These are phyloP conservation scores for Ophiostoma piceae DNA, from an alignment of 2,329 filamentous ascomycete species.

Conservation along the genomic window DNA sequence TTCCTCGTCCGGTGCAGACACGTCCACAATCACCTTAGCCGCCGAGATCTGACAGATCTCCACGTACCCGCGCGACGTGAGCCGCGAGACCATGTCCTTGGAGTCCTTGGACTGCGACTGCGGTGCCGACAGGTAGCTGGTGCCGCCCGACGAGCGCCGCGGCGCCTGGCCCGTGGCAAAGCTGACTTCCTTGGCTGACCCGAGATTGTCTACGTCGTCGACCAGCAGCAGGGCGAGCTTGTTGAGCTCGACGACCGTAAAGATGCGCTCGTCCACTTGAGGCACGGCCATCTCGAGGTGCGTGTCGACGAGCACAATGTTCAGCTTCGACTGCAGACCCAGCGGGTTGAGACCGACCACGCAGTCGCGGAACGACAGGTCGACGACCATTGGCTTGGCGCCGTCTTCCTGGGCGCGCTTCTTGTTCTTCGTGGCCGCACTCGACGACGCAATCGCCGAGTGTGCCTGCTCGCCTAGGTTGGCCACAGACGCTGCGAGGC, in stretches of 20 bases:
- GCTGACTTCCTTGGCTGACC: slow-evolving; percentile 34
- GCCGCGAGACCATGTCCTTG: slow-evolving; percentile 49
- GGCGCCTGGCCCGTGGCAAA: slow-evolving; percentile 34
- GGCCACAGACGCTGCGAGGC: slow-evolving; percentile 72
- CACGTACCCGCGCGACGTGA: slow-evolving; percentile 69
- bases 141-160: slow-evolving; percentile 22
- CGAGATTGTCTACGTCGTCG: slow-evolving; percentile 58
- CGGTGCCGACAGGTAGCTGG: slow-evolving; percentile 28
- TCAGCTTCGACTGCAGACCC: slow-evolving; percentile 65
- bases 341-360: slow-evolving; percentile 80
- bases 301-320: slow-evolving; percentile 73
- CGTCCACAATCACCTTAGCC: slow-evolving; percentile 61
- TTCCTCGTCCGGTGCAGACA: slow-evolving; percentile 47
- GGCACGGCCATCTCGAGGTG: slow-evolving; percentile 64
- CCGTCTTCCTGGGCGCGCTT: neutral
- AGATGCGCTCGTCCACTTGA: slow-evolving; percentile 54
- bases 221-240: slow-evolving; percentile 80
- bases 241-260: slow-evolving; percentile 61
- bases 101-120: slow-evolving; percentile 39
- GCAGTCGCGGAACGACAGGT: slow-evolving; percentile 75
- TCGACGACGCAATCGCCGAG: slow-evolving; percentile 38
- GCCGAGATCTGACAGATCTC: slow-evolving; percentile 83
- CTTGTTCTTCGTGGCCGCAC: slow-evolving; percentile 27
- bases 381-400: slow-evolving; percentile 58
- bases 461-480: slow-evolving; percentile 65